Evolutionary conservation across 495 filamentous ascomycete species (phyloP).

Genomic region (Pseudevernia furfuracea): DNA sequence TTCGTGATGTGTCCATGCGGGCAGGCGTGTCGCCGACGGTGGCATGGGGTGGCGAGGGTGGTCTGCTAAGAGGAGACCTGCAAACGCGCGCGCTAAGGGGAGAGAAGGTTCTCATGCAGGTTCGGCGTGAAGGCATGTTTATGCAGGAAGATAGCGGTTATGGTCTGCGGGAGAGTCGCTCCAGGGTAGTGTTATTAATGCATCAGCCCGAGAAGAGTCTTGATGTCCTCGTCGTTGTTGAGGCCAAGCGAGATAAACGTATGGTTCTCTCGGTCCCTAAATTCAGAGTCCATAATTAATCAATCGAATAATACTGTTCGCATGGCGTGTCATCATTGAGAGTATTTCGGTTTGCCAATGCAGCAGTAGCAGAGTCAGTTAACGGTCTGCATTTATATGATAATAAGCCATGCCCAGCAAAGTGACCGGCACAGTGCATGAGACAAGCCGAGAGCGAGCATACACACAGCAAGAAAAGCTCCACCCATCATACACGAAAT

Average conservation of each 20-base stretch:
- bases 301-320: background rate
- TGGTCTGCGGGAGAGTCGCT: background rate
- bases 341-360: background rate
- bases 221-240: background rate
- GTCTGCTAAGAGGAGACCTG: slow-evolving; percentile 7
- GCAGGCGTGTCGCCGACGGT: background rate
- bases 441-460: slow-evolving; percentile 4
- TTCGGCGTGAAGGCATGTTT: slow-evolving; percentile 8
- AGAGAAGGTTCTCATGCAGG: slow-evolving; percentile 6
- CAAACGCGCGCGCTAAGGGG: slow-evolving; percentile 12
- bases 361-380: background rate
- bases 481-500: background rate
- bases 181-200: background rate
- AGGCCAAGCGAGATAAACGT: background rate
- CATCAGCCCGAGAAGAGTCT: background rate
- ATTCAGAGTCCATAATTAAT: too few species aligned
- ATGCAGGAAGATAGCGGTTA: slow-evolving; percentile 3
- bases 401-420: slow-evolving; percentile 14
- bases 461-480: slow-evolving; percentile 8
- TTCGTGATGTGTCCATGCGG: background rate
- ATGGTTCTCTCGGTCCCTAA: too few species aligned
- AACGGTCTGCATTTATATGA: slow-evolving; percentile 6
- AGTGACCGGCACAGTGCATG: slow-evolving; percentile 12
- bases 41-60: background rate
- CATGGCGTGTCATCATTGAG: background rate